Evolutionary conservation across 805 yeast genomes (phyloP).

Genomic region (Monosporozyma aerobia): DNA sequence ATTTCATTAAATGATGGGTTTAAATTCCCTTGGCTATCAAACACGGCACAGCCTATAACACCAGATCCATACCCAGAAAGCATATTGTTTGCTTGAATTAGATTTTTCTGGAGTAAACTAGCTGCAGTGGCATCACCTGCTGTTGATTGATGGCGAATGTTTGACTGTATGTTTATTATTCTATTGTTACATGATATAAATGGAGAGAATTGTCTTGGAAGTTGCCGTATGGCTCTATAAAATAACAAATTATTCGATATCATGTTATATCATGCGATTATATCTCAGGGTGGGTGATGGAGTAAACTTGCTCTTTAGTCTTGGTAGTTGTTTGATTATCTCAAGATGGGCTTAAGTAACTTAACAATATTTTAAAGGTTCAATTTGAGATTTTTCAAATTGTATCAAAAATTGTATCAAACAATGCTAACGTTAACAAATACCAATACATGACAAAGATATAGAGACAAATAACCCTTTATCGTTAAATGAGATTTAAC

Average conservation of each 20-base stretch:
- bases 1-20: conserved; percentile 61
- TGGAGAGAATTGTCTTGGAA: neutral
- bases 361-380: too few species aligned
- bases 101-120: conserved; percentile 31
- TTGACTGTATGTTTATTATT: neutral
- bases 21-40: conserved; percentile 62
- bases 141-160: neutral
- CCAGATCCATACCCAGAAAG: conserved; percentile 28
- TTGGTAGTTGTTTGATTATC: too few species aligned
- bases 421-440: too few species aligned
- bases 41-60: conserved; percentile 67
- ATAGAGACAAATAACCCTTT: too few species aligned
- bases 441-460: too few species aligned
- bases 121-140: conserved; percentile 17
- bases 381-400: too few species aligned
- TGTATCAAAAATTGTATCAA: too few species aligned
- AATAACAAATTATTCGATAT: neutral
- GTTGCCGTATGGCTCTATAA: neutral
- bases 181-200: neutral
- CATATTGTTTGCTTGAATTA: conserved; percentile 31
- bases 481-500: too few species aligned
- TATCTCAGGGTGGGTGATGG: neutral
- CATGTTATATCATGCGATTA: neutral
- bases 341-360: too few species aligned
- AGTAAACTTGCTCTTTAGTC: too few species aligned